Evolutionary conservation across 2,329 filamentous ascomycete species (phyloP), one percentile per base, ranked within the genome.

Genomic region (Cladosporium sp.): DNA sequence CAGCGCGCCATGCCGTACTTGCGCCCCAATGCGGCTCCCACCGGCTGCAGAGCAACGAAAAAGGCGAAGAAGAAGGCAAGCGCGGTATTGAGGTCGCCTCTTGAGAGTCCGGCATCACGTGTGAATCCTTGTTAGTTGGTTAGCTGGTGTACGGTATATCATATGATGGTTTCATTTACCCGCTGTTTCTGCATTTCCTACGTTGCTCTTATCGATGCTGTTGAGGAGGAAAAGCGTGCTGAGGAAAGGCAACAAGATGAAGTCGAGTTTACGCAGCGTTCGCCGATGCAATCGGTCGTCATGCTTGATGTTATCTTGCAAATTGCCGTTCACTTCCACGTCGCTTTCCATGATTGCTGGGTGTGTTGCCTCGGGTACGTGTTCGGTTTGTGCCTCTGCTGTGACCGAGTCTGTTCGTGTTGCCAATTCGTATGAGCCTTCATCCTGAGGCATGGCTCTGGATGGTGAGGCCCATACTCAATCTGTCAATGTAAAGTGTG

Each of bases 31-130:
- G 77, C 77, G 0, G 78, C 77, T 3, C 78, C 78, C 1, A 77
- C 63, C 0, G 79, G 78, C 55, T 82, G 79, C 11, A 82, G 67
- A 0, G 74, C 57, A n/a, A 83, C 78, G 57, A 82, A 82, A 50
- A 78, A 77, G 55, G 74, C 70, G 59, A 79, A 82, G 69, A 82
- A 82, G 46, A 75, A 70, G 18, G 77, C 76, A 8, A 81, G 74
- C 2, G 78, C 76, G 4, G 72, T 71, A 56, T 82, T 81, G 49
- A 83, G 62, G 57, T 80, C 78, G 32, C 67, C 66, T n/a, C 71
- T 69, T 3, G 65, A 64, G 1, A 79, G 67, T 0, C 78, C 78
- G 20, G 78, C 74, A 55, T 82, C 78, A 35, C 65, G 62, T 0
- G 78, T 82, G 60, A 82, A 82, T 54, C 84, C 45, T 48, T 13